These are phyloP conservation scores for Waltiozyma sp. DNA, from an alignment of 1,139 yeast species.

Conservation along the genomic window DNA sequence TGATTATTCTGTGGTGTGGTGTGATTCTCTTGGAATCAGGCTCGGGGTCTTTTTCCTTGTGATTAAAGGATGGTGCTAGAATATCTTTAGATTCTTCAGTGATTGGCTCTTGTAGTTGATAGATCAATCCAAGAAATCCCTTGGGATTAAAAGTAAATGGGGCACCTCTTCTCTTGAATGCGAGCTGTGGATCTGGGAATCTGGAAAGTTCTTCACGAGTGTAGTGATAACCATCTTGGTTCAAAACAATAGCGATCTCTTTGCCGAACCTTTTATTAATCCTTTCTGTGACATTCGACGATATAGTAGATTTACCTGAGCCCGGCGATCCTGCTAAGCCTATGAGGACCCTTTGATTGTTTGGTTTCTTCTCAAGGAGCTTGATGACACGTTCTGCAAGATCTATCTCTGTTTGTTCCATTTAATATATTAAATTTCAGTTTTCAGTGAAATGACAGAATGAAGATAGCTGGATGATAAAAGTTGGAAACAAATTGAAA, in stretches of 20 bases:
- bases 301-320: conserved; percentile 64
- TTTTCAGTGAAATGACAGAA: too few relatives aligned
- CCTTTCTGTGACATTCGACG: conserved; percentile 27
- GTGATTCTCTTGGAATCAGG: conserved; percentile 36
- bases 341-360: conserved; percentile 35
- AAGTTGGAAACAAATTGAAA: too few relatives aligned
- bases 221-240: conserved; percentile 56
- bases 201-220: conserved; percentile 35
- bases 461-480: too few relatives aligned
- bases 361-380: conserved; percentile 3
- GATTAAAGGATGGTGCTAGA: conserved; percentile 26
- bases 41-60: conserved; percentile 48
- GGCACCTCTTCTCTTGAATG: conserved; percentile 53
- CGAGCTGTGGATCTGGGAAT: conserved; percentile 38
- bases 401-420: conserved; percentile 5
- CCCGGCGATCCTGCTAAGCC: conserved; percentile 74
- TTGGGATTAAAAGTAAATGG: conserved; percentile 58
- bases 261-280: conserved; percentile 20
- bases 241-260: conserved; percentile 4
- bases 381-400: conserved; percentile 2
- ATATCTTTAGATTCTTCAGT: background rate
- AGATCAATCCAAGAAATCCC: conserved; percentile 1
- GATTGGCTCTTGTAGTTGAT: conserved; percentile 2
- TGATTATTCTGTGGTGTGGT: conserved; percentile 34
- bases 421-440: too few relatives aligned